Conservation (phyloP, 805 yeast species). For the Tetrapisispora arboricola region DNA sequence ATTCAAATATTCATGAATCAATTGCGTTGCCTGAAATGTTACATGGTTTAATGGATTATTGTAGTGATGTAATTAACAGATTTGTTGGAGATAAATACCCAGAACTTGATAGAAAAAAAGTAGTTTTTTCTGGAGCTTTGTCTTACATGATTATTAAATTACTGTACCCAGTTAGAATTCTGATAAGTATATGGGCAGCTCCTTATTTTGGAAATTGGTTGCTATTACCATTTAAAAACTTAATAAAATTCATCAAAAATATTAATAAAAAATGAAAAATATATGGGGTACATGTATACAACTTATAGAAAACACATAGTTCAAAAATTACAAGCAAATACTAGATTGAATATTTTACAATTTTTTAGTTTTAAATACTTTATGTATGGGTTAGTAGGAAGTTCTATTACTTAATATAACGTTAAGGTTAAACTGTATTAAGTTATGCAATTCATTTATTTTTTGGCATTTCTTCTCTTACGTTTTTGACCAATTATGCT, state of each 20-base stretch:
- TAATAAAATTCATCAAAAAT: background rate
- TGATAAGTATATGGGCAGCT: conserved; percentile 28
- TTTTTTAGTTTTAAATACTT: background rate
- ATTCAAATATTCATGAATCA: conserved; percentile 32
- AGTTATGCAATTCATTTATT: conserved; percentile 5
- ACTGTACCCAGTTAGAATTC: conserved; percentile 26
- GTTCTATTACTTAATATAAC: background rate
- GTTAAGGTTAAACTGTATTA: background rate
- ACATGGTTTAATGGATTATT: conserved; percentile 40
- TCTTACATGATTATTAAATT: conserved; percentile 61
- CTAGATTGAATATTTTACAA: background rate
- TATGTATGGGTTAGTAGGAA: background rate
- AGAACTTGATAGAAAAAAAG: conserved; percentile 37
- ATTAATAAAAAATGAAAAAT: background rate
- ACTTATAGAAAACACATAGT: too few species aligned
- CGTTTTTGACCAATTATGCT: conserved; percentile 60
- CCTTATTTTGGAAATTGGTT: conserved; percentile 21
- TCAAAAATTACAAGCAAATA: too few species aligned
- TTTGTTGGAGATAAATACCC: conserved; percentile 32
- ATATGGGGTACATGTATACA: too few species aligned
- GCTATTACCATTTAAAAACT: background rate
- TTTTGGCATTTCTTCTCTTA: conserved; percentile 45
- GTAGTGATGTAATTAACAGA: conserved; percentile 47
- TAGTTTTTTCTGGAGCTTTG: conserved; percentile 63
- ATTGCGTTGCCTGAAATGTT: conserved; percentile 17